Base-by-base conservation (phyloP, 768 basidiomycete genomes). In the Scleroderma bovista region DNA sequence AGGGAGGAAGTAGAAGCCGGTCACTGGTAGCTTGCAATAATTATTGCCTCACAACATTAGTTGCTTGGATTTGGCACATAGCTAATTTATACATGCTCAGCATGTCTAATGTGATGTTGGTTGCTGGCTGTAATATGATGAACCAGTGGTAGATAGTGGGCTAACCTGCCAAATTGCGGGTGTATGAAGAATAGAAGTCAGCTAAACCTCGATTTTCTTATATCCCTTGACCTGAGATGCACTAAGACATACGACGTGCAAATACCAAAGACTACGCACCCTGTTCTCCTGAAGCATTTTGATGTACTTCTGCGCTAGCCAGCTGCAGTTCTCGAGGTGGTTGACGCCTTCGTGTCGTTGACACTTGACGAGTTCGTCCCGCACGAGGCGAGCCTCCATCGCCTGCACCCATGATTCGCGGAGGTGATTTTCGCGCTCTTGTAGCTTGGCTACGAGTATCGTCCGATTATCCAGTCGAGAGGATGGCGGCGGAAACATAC, bases 361-460 rank as follows among this genome's bases (percentile, higher is more conserved):
- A 72, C 94, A 98, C 69, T 90, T 93, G 50, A 81, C 76, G 48
- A 98, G 80, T 67, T 94, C 89, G 51, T 90, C 86, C 53, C 83
- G 83, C 42, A 96, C 91, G 51, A 98, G 75, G 43, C 88, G 83
- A 29, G 83, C 81, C 68, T 96, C 93, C 93, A 97, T 95, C 19
- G 89, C 85, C 58, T 84, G 86, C 29, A 96, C 79, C 94, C 94
- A 98, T 45, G 89, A 88, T 72, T 97, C 93, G 46, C 88, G 83
- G 62, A 97, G 74, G 68, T 79, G 73, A 41, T 80, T 71, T 53
- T 95, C 92, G 36, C 88, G 85, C 57, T 77, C 78, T 58, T 79
- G 69, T 45, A 87, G 67, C 64, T 78, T 81, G 16, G 76, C 88
- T 90, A 33, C 32, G 29, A 17, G 29, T 45, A 20, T 16, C 22